Evolutionary conservation across 129 eudicot genomes (phyloP).

Genomic region (Mikania micrantha): DNA sequence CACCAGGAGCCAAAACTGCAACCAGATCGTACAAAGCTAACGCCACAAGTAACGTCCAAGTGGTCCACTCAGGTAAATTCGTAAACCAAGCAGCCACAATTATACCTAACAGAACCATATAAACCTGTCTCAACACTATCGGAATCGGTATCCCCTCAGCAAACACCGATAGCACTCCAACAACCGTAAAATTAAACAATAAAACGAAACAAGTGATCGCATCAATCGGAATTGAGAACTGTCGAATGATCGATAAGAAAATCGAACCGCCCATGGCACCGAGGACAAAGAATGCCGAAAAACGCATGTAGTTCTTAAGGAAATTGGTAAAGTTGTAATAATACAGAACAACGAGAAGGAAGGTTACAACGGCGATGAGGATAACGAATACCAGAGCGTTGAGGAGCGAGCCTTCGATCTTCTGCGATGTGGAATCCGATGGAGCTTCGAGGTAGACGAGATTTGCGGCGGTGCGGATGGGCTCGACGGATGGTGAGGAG

Average conservation of each 20-base stretch:
- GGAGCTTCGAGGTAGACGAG: constrained; percentile 77
- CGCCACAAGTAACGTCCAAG: constrained; percentile 83
- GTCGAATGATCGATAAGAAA: constrained; percentile 38
- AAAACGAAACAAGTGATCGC: constrained; percentile 44
- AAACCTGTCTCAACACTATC: constrained; percentile 57
- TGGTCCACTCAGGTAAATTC: constrained; percentile 90
- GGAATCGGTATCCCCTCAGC: constrained; percentile 70
- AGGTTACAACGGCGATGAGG: constrained; percentile 69
- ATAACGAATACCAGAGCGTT: constrained; percentile 78
- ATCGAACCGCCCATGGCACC: constrained; percentile 78
- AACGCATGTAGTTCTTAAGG: constrained; percentile 75
- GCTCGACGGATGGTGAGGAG: constrained; percentile 32
- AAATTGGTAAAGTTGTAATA: constrained; percentile 77
- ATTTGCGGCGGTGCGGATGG: constrained; percentile 90
- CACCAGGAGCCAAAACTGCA: constrained; percentile 95
- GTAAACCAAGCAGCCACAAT: constrained; percentile 95
- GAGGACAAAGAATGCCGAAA: constrained; percentile 73
- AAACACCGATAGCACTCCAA: constrained; percentile 68
- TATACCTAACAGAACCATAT: constrained; percentile 73
- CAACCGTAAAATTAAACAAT: constrained; percentile 52
- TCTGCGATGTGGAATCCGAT: constrained; percentile 54
- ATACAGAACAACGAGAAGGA: constrained; percentile 76
- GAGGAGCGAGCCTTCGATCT: constrained; percentile 76
- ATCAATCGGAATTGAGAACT: constrained; percentile 57
- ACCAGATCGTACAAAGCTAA: constrained; percentile 84